These are phyloP conservation scores for Mycosarcoma mackinlayi DNA, from an alignment of 1,284 basidiomycete genomes.

Conservation along the genomic window DNA sequence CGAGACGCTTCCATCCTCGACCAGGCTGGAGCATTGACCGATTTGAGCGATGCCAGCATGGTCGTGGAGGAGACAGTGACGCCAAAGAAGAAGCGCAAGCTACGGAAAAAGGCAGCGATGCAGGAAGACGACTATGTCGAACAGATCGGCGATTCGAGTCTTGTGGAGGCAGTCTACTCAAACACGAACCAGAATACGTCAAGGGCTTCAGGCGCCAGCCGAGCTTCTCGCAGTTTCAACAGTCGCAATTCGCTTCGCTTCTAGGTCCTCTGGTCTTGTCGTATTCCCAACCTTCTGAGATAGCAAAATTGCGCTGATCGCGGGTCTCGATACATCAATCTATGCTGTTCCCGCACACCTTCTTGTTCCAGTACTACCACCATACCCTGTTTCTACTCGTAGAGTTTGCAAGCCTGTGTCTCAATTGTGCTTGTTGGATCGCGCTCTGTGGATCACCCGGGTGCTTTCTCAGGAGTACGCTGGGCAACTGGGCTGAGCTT, in stretches of 20 bases:
- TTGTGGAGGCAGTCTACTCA: conserved; percentile 43
- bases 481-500: too few species aligned
- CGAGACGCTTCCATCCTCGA: conserved; percentile 21
- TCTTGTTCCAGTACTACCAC: too few species aligned
- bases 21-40: conserved; percentile 24
- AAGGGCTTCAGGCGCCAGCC: conserved; percentile 6
- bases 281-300: too few species aligned
- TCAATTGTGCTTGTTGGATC: too few species aligned
- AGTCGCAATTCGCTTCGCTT: conserved; percentile 20
- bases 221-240: conserved; percentile 24
- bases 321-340: too few species aligned
- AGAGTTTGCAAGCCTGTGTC: too few species aligned
- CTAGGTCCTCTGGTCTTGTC: background rate
- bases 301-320: too few species aligned
- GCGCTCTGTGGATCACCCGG: too few species aligned
- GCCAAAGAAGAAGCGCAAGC: conserved; percentile 48
- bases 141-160: conserved; percentile 46
- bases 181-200: conserved; percentile 18
- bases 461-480: too few species aligned
- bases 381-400: too few species aligned
- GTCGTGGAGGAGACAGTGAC: conserved; percentile 22
- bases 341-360: too few species aligned
- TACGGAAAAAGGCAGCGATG: conserved; percentile 50
- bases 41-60: conserved; percentile 46
- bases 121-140: conserved; percentile 56